Base-by-base conservation (phyloP, 805 yeast species). In the Priceomyces medius region DNA sequence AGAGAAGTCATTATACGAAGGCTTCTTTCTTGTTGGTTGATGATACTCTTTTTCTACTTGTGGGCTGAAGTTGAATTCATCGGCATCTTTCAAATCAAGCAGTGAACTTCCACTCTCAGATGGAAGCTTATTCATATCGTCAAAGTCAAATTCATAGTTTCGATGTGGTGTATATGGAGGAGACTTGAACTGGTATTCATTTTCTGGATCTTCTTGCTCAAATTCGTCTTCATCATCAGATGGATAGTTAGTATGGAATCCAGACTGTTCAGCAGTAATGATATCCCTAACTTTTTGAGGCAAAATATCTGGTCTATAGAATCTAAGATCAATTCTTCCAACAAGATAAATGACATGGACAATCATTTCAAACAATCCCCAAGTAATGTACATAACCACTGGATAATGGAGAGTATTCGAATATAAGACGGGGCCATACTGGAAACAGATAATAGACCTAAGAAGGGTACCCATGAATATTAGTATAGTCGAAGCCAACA, bases 291-390 rank as follows among this genome's bases (percentile, higher is more conserved):
- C 71, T 37, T 56, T 60, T 32, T 54, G 53, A 12, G 71, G 74
- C 45, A 78, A 64, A 32, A 60, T 62, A 58, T 84, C 90, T 13
- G 93, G 91, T 61, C 86, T 80, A 71, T 85, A 85, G 64, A 85
- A 85, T 58, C 93, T 73, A 53, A 85, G 69, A 58, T 85, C 93
- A 40, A 82, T 78, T 58, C 95, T 75, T n/a, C 81, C 80, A 24
- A 81, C 54, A 41, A 85, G 58, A 56, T 81, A 83, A 21, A 81
- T 46, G 8, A 79, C 41, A 48, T 81, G 75, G 42, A 81, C 77
- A 21, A 81, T 51, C 0, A 71, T 65, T 64, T 85, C 93, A 37
- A 81, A 65, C 3, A 74, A 76, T 23, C 91, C 90, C 79, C 87
- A 84, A 50, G 77, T 64, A 23, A 81, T 67, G 58, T 83, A 85